Percentiles rank a stretch among this genome's conserved stretches.
phyloP scores from a whole-genome alignment of 805 yeast genomes.

The Yarrowia hollandica region DNA sequence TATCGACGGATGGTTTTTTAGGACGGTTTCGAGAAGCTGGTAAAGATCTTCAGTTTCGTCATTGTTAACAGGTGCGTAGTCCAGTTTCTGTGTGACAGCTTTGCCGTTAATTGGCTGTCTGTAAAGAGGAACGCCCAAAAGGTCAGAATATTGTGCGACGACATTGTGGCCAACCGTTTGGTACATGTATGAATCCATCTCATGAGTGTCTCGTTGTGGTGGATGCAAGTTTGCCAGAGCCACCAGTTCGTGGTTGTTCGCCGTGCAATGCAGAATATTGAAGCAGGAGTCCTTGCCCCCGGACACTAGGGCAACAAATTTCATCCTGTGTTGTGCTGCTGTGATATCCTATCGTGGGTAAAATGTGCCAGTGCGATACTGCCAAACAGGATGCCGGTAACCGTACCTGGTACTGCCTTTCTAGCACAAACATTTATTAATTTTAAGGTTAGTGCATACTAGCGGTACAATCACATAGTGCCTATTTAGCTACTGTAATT shows the following conservation, averaged over 20 bases:
- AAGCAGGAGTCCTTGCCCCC: constrained; percentile 97
- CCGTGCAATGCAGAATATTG: constrained; percentile 81
- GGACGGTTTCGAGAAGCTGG: constrained; percentile 52
- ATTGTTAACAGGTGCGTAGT: constrained; percentile 62
- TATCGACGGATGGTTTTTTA: constrained; percentile 61
- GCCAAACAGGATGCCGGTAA: no score
- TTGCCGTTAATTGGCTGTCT: constrained; percentile 63
- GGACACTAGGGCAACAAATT: constrained; percentile 85
- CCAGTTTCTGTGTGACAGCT: constrained; percentile 64
- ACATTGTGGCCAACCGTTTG: constrained; percentile 95
- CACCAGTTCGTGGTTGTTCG: constrained; percentile 78
- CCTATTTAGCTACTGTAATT: no score
- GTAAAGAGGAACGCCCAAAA: constrained; percentile 79
- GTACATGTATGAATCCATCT: constrained; percentile 93
- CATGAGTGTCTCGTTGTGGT: constrained; percentile 48
- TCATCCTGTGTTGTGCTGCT: constrained; percentile 55
- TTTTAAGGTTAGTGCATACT: no score
- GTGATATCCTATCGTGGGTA: no score
- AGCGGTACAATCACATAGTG: no score
- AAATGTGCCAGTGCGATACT: no score
- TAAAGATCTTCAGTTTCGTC: constrained; percentile 90
- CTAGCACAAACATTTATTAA: no score
- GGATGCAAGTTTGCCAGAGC: constrained; percentile 88
- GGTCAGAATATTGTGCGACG: constrained; percentile 61
- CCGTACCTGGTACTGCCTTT: no score